Base-by-base conservation (phyloP, 768 basidiomycete genomes). In the Lactarius sp. region DNA sequence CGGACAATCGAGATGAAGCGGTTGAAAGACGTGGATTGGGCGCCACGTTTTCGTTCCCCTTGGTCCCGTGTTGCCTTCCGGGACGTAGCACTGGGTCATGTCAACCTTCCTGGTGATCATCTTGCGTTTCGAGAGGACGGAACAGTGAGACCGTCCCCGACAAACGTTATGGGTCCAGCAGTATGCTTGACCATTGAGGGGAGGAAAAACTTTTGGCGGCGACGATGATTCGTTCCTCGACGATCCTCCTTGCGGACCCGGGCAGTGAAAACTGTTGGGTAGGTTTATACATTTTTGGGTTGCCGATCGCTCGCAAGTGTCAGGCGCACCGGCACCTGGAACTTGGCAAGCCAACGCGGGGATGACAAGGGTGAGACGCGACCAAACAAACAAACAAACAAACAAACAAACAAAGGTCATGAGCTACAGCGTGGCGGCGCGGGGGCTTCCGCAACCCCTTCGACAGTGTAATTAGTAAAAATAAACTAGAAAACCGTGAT, bases 281-380 rank as follows among this genome's bases (percentile, higher is more conserved):
- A 60, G 18, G 59, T 65, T 65, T 65, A 60, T 60, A 65, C 64
- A 60, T 65, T 65, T 65, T 65, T 60, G 64, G 64, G 54, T 65
- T 60, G 64, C 64, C 64, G 64, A 65, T 65, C 64, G 64, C 49
- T 60, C 64, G 64, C 62, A 64, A 64, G 27, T 58, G 62, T 64
- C 62, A 59, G 57, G 52, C 52, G 63, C 22, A 47, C 61, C 60
- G 13, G 52, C 52, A 20, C 64, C 64, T 65, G 64, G 64, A 65
- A 65, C 64, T 65, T 27, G 64, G 64, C 59, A 65, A 62, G 41
- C 50, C 36, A 57, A 33, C 16, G 47, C 27, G 27, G 27, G 27
- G 27, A 47, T 56, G 60, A 55, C 60, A 56, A 59, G 27, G 10
- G 22, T 47, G 59, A 56, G 59, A 56, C 54, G n/a, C 36, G 44